Base-by-base conservation (phyloP, 2,329 filamentous ascomycete genomes). In the Plectosphaerella sp. region DNA sequence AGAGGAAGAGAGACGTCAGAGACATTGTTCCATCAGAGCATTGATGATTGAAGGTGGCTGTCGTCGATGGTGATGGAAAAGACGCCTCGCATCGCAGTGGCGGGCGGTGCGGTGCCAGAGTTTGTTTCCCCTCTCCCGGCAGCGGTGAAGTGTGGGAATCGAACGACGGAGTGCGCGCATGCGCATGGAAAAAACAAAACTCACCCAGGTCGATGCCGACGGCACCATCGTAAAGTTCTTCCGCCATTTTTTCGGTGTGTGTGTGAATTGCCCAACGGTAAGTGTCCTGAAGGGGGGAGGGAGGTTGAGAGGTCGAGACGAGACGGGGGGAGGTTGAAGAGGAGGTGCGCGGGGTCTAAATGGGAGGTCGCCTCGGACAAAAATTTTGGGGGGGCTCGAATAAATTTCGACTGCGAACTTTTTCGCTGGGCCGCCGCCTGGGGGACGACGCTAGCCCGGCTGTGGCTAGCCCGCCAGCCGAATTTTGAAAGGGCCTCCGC, bases 141-240 rank as follows among this genome's bases (percentile, higher is more conserved):
- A 11, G 15, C 37, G 37, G 37, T 15, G 37, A 16, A 42, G 47
- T 48, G 8, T 49, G 47, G 25, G 47, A 15, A 20, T 15, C 20
- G 33, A 52, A 43, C 41, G 11, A 12, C n/a, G 5, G 5, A 22
- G 22, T 22, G 22, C 22, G 41, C n/a, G 41, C 16, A 20, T 18
- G 41, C 41, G 16, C 11, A 22, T 43, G 41, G 6, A 12, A 9
- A 22, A 15, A 18, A 46, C 35, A 41, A 50, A 62, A 79, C 87
- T 69, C 81, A 96, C 93, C 94, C 80, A 99, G 85, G 87, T 99
- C 94, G 82, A 99, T 99, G 86, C 94, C 94, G 81, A 97, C 91
- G 86, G 94, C 94, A 89, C 94, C 94, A 75, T 99, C 94, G 77
- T 97, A 99, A 69, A 95, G 87, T 87, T 97, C 93, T 76, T 96